Conservation (phyloP, 73 alveolate genomes). For the Vitrella brassicaformis region DNA sequence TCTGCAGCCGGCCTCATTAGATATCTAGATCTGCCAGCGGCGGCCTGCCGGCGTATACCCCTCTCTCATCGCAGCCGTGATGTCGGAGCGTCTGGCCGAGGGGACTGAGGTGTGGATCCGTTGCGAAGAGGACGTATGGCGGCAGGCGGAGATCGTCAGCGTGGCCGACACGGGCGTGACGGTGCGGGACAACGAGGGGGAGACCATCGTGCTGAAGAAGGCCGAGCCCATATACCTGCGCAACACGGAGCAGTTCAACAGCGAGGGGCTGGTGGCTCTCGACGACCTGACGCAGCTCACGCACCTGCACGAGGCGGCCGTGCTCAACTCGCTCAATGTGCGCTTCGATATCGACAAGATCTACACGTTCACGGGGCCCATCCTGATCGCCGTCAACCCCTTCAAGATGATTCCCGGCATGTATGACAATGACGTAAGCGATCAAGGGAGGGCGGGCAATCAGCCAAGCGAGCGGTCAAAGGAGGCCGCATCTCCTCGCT, state of each 20-base stretch:
- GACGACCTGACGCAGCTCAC: constrained; percentile 15
- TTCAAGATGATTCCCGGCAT: constrained; percentile 19
- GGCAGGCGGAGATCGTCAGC: constrained; percentile 31
- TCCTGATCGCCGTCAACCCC: constrained; percentile 80
- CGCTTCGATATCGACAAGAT: constrained; percentile 48
- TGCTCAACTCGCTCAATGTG: constrained; percentile 13
- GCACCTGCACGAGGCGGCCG: constrained; percentile 16
- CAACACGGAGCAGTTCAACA: background rate
- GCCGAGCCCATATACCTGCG: background rate
- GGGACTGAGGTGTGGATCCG: constrained; percentile 10
- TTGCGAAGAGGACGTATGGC: constrained; percentile 11
- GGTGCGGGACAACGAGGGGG: background rate
- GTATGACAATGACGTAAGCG: background rate
- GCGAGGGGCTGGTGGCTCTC: background rate
- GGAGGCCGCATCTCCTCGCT: background rate
- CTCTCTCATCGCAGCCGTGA: too few relatives aligned
- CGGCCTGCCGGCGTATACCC: too few relatives aligned
- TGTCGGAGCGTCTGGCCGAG: too few relatives aligned
- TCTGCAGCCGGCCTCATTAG: too few relatives aligned
- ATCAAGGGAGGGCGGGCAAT: too few relatives aligned
- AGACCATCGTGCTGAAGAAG: background rate
- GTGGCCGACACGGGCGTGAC: constrained; percentile 1
- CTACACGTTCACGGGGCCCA: constrained; percentile 82
- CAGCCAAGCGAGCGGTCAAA: too few relatives aligned
- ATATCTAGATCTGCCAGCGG: too few relatives aligned